Evolutionary conservation across 208 protist species (phyloP), one percentile per base, ranked within the genome.

Genomic region (Crithidia fasciculata): DNA sequence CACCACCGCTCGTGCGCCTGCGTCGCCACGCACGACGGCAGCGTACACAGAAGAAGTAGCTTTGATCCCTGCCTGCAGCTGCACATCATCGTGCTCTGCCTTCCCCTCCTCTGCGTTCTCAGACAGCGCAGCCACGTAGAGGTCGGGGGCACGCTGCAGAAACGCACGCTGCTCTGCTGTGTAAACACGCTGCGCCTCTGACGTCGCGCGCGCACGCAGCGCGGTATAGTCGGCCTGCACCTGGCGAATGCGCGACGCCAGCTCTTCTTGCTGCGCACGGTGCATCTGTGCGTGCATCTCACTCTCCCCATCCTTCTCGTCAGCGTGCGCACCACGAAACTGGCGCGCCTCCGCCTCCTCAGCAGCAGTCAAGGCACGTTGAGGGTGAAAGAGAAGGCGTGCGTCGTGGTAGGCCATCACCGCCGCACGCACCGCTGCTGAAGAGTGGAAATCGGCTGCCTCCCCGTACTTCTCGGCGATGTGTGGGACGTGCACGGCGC

Each of bases 71-170:
- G 60, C 41, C 8, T n/a, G 62, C 19, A 41, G 61, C 13, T 63
- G 18, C n/a, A 44, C 9, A 12, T 39, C 9, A 4, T n/a, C 49
- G 16, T 40, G 39, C 49, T 10, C 43, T 37, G 37, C 61, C 4
- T 2, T 12, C 37, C 0, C 62, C 44, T 15, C 18, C 50, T 7
- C 15, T 40, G 39, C 43, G 64, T 16, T 28, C 28, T 28, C 64
- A 8, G 39, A 9, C 41, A 68, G 18, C 3, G 12, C 69, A 4
- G 70, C 77, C 7, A 70, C 72, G 70, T 91, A 96, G 36, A 96
- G 66, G 75, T 96, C 92, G 4, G 92, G 92, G 49, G 92, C 87
- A 58, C 87, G 71, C 55, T 96, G 92, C 36, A 96, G 59, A 74
- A 96, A 96, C 13, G 76, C 79, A 18, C 64, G 83, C 68, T 94